Percentiles rank a stretch among this genome's conserved stretches.
phyloP scores from a whole-genome alignment of 768 basidiomycete species.

The Mycena belliarum region DNA sequence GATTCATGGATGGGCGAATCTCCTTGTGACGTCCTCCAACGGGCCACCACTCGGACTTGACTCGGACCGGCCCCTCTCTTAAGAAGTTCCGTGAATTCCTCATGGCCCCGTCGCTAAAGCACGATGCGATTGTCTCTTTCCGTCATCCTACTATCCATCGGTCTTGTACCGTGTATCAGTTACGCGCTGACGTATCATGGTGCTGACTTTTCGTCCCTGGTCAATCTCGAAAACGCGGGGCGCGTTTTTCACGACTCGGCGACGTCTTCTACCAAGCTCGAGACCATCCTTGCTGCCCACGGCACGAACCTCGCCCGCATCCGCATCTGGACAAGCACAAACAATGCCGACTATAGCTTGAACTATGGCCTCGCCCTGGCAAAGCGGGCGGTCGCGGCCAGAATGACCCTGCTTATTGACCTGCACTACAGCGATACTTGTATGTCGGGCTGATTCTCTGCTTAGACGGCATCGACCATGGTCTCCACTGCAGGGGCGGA shows the following conservation, averaged over 20 bases:
- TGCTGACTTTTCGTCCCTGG: conserved; percentile 8
- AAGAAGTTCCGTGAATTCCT: not conserved
- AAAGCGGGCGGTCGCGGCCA: conserved; percentile 56
- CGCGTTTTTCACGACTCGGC: conserved; percentile 6
- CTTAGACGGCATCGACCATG: not conserved
- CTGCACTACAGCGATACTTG: conserved; percentile 69
- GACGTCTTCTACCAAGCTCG: conserved; percentile 35
- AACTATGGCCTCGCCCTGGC: conserved; percentile 53
- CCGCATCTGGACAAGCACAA: conserved; percentile 64
- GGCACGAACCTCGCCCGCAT: conserved; percentile 62
- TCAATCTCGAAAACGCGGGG: conserved; percentile 2
- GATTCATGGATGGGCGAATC: not conserved
- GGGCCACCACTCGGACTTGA: conserved; percentile 1
- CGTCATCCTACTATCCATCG: not conserved
- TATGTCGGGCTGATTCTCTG: conserved; percentile 26
- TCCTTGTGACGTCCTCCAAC: conserved; percentile 3
- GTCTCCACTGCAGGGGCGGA: conserved; percentile 52
- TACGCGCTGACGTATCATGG: conserved; percentile 3
- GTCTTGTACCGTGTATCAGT: conserved; percentile 1
- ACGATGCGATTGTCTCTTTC: conserved; percentile 11
- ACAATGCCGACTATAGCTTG: conserved; percentile 48
- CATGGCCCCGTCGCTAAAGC: not conserved
- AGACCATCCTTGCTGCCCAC: conserved; percentile 53
- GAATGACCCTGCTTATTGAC: conserved; percentile 57
- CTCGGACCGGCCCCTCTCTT: too few species aligned